phyloP scores from a whole-genome alignment of 345 rosid species.

The Populus simonii region DNA sequence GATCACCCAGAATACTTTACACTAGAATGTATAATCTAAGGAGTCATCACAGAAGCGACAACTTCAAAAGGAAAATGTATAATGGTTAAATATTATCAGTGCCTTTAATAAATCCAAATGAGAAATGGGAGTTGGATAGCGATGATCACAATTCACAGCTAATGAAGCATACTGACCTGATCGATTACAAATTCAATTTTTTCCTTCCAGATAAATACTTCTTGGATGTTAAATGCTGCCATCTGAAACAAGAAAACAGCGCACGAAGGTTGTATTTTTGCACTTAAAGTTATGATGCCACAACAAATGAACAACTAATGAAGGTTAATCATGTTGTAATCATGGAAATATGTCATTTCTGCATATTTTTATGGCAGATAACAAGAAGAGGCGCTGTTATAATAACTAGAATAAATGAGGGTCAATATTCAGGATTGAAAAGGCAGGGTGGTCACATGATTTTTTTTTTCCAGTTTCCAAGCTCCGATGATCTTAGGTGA shows the following conservation, averaged over 20 bases:
- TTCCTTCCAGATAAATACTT: slow-evolving; percentile 89
- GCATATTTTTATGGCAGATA: background rate
- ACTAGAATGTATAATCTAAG: background rate
- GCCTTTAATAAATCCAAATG: background rate
- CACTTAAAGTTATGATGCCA: background rate
- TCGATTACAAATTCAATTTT: slow-evolving; percentile 86
- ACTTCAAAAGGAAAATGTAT: slow-evolving; percentile 1
- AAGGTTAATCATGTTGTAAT: background rate
- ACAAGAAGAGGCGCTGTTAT: background rate
- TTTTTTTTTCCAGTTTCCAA: background rate
- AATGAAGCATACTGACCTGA: slow-evolving; percentile 54
- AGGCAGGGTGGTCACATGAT: background rate
- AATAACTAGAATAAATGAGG: background rate
- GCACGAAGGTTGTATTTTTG: background rate
- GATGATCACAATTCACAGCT: background rate
- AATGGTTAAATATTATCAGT: background rate
- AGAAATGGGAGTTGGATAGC: background rate
- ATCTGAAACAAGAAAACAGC: slow-evolving; percentile 46
- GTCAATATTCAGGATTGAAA: background rate
- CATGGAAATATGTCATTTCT: background rate
- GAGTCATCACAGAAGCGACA: background rate
- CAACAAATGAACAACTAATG: background rate
- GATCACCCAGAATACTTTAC: background rate
- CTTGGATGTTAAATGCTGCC: slow-evolving; percentile 99
- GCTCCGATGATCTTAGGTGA: background rate